Evolutionary conservation across 179 eudicot species (phyloP).

Genomic region (Patellifolia procumbens): DNA sequence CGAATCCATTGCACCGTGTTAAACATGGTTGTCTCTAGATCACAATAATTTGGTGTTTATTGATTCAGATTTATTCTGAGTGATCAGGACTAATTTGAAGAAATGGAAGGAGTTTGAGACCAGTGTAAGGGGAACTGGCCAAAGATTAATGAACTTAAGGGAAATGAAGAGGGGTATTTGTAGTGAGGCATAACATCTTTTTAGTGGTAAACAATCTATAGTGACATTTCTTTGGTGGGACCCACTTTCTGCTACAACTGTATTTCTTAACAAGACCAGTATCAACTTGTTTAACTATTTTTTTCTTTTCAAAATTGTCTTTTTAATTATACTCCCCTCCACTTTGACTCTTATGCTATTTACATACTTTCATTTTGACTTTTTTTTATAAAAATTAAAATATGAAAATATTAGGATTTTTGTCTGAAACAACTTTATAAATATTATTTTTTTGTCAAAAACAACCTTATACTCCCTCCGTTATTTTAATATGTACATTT

Average conservation of each 20-base stretch:
- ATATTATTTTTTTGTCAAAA: too few species aligned
- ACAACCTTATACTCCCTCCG: too few species aligned
- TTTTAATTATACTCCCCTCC: too few species aligned
- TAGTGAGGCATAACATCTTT: conserved; percentile 14
- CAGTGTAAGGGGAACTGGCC: conserved; percentile 8
- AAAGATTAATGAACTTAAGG: background rate
- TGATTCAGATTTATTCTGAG: background rate
- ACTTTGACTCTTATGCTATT: too few species aligned
- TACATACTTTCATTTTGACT: too few species aligned
- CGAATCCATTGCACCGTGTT: conserved; percentile 31
- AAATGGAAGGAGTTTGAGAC: background rate
- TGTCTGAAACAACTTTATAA: too few species aligned
- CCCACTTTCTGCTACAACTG: conserved; percentile 20
- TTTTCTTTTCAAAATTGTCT: background rate
- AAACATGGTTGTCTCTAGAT: background rate
- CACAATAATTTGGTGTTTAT: background rate
- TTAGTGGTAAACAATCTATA: conserved; percentile 25
- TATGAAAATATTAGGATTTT: too few species aligned
- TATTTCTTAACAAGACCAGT: conserved; percentile 15
- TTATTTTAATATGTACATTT: too few species aligned
- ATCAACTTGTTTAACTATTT: conserved; percentile 10
- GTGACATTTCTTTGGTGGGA: conserved; percentile 35
- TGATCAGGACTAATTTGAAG: background rate
- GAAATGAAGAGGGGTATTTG: conserved; percentile 30
- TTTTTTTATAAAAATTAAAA: too few species aligned